Base-by-base conservation (phyloP, 148 eudicot species). In the Suaeda aralocaspica region DNA sequence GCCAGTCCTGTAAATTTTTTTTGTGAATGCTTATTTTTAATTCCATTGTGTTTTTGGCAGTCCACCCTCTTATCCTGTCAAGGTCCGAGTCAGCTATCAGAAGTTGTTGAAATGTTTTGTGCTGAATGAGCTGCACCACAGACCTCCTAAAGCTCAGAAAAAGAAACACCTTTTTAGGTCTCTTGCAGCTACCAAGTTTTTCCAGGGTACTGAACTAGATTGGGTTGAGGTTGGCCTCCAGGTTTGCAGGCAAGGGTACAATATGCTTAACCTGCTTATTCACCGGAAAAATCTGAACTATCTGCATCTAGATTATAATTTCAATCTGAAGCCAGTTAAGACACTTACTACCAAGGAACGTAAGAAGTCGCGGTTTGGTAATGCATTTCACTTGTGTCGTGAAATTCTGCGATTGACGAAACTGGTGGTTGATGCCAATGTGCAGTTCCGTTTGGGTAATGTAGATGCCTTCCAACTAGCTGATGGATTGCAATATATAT, bases 161-260 rank as follows among this genome's bases (percentile, higher is more conserved):
- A 94, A 94, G 88, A 94, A 89, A 77, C 99, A 89, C 69, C 83
- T 94, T 64, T 94, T 94, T 78, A 82, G 91, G 69, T 94, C 99
- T 66, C 91, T 94, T 55, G 88, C 88, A 60, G 97, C 99, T 68
- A 94, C 99, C 22, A 94, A 94, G 83, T 94, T 94, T 75, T 94
- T 94, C 76, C 99, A 94, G 80, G 86, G 93, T 64, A 94, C 99
- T 25, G 91, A 91, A 76, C 91, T 94, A 73, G 99, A 94, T 81
- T 94, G 99, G 99, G 97, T 96, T 44, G 99, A 94, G 81, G 99
- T 94, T 45, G 99, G 99, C 73, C 93, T 94, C 49, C 99, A 94
- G 85, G 99, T 94, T 80, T 94, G 99, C 76, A 91, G 92, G 76
- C 99, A 94, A 79, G 99, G 99, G 60, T 94, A 94, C 84, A 94